Base-by-base conservation (phyloP, 1,284 basidiomycete species). In the Cerioporus squamosus region DNA sequence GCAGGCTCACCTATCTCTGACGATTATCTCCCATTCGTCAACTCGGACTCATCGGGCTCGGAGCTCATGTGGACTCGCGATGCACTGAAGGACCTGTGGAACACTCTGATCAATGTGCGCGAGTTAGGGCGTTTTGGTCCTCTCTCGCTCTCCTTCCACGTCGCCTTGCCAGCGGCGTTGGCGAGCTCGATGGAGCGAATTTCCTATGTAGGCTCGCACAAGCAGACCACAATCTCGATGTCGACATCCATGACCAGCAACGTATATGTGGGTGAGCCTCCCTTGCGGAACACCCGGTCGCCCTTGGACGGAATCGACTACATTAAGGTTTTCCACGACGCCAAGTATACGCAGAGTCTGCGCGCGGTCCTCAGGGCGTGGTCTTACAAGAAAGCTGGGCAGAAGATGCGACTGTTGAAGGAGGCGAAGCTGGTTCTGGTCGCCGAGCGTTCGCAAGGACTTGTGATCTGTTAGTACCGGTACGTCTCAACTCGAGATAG, bases 291-390 rank as follows among this genome's bases (percentile, higher is more conserved):
- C 40, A 42, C 9, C 59, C 60, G 59, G 47, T 44, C 61, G 9
- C 62, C 67, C 17, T 60, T 83, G 31, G 70, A 71, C 26, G 63
- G 61, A 3, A 67, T 77, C 39, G 85, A 87, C 63, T 76, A 85
- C 65, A 79, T 90, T 74, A 87, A 86, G 69, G 67, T 90, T 22
- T 86, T 85, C 68, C 85, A 87, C 65, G 84, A 86, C 61, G 75
- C 78, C 18, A 60, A 66, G 22, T 75, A 79, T 58, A 77, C 83
- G 17, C 76, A 84, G 71, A 70, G 73, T 57, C 64, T 89, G 7
- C 77, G 87, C 38, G 80, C 74, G 57, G 66, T 83, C 18, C 70
- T 90, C 33, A 77, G 85, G 68, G 74, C 78, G 4, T 89, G 87
- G 82, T 57, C 66, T 2, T 81, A 76, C 60, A 60, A 68, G 47